These are phyloP conservation scores for Bjerkandera adusta DNA, from an alignment of 1,284 basidiomycete genomes.

Conservation along the genomic window DNA sequence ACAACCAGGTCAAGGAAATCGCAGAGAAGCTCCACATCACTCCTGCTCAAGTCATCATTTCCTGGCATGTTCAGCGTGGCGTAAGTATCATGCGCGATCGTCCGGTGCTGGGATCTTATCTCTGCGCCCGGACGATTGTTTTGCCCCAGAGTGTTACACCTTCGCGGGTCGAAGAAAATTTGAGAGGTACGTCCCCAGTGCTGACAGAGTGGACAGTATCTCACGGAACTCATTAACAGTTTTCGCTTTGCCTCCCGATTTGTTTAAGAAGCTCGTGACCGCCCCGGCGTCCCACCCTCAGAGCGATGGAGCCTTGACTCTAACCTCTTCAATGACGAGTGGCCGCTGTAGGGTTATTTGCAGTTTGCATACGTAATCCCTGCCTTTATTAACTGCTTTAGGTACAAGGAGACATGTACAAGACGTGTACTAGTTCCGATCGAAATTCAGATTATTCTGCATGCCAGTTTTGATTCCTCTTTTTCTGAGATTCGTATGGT, in stretches of 20 bases:
- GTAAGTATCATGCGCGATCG: constrained; percentile 50
- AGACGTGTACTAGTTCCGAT: too few relatives aligned
- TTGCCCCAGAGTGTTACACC: constrained; percentile 81
- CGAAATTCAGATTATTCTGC: too few relatives aligned
- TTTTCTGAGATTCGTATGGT: too few relatives aligned
- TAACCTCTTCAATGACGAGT: constrained; percentile 56
- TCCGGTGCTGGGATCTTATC: neutral
- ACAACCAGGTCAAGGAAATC: constrained; percentile 45
- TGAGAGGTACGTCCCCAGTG: constrained; percentile 41
- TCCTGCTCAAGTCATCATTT: constrained; percentile 77
- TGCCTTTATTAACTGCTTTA: too few relatives aligned
- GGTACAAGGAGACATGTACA: too few relatives aligned
- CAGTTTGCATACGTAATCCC: too few relatives aligned
- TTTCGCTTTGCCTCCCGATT: constrained; percentile 46
- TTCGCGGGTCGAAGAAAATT: constrained; percentile 70
- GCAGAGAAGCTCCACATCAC: constrained; percentile 67
- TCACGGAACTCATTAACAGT: constrained; percentile 33
- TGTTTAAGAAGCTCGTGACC: constrained; percentile 58
- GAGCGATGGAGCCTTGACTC: constrained; percentile 57
- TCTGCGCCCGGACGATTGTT: constrained; percentile 55
- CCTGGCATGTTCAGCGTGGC: constrained; percentile 79
- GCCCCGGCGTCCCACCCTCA: constrained; percentile 56
- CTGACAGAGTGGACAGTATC: neutral
- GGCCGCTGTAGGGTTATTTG: constrained; percentile 14
- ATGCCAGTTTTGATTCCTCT: too few relatives aligned